Base-by-base conservation (phyloP, 1,284 basidiomycete genomes). In the Leccinum pachyderme region DNA sequence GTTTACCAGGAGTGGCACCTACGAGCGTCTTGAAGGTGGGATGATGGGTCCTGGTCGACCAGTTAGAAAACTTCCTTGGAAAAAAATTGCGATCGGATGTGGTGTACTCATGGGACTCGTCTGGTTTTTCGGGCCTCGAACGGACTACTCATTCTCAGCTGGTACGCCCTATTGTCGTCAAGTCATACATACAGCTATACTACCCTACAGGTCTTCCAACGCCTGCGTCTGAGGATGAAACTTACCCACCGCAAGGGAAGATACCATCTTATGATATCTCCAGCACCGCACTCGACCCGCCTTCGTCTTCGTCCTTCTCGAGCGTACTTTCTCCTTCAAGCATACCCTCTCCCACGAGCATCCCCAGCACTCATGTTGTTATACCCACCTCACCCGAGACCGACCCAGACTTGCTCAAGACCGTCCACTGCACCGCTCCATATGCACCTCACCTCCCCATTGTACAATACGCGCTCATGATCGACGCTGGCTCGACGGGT, bases 401-500 rank as follows among this genome's bases (percentile, higher is more conserved):
- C 29, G 86, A 91, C 65, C 81, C 83, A 3, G 81, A 91, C 71
- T 81, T 79, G 1, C 71, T 77, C 43, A 80, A 79, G 63, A 89
- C 88, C 2, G 79, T 82, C 0, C 73, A 87, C 73, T 95, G 93
- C 74, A 78, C 79, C 0, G 59, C 71, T 0, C 81, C 91, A 0
- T 72, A 82, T 69, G 73, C 74, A 12, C 62, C 81, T 0, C 61
- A 71, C 55, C 64, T 72, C 7, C 78, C 77, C 0, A 75, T 95
- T 53, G 89, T 95, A 8, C 94, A 98, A 72, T 99, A 92, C 71
- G 95, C 93, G 0, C 82, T 99, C 65, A 98, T 98, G 86, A 93
- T 99, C 72, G 96, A 99, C 71, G 96, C 97, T 0, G 97, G 96
- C 15, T 98, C 95, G 37, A 98, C 95, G 0, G 96, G 96, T 22